Evolutionary conservation across 768 basidiomycete genomes (phyloP).

Genomic region (Termitomyces bulborhizus): DNA sequence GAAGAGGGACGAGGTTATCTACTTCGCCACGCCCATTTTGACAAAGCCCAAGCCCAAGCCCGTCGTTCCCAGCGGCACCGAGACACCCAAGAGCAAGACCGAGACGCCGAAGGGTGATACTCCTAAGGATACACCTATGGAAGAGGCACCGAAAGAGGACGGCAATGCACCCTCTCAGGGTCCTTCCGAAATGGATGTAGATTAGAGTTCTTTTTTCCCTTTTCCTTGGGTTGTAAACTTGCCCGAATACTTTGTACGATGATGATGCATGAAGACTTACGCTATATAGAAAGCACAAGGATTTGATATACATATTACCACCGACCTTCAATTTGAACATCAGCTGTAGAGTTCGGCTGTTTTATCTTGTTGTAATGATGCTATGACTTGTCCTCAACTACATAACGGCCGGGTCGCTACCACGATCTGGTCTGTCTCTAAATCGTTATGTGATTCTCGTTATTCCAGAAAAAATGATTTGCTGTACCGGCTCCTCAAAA

Average conservation of each 20-base stretch:
- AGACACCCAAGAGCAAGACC: constrained; percentile 66
- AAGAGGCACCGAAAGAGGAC: constrained; percentile 2
- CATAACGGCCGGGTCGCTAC: not conserved
- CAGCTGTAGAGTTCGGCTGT: not conserved
- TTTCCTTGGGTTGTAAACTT: not conserved
- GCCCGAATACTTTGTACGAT: constrained; percentile 8
- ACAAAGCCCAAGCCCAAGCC: constrained; percentile 91
- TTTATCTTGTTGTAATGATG: not conserved
- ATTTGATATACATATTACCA: constrained; percentile 10
- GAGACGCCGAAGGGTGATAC: constrained; percentile 48
- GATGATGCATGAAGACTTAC: constrained; percentile 11
- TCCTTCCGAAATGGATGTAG: constrained; percentile 82
- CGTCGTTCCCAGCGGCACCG: constrained; percentile 54
- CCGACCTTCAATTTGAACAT: not conserved
- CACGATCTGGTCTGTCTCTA: too few relatives aligned
- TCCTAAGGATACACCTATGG: constrained; percentile 21
- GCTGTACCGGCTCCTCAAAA: too few relatives aligned
- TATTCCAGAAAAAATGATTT: too few relatives aligned
- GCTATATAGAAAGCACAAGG: constrained; percentile 14
- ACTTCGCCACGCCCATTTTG: constrained; percentile 85
- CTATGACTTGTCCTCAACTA: not conserved
- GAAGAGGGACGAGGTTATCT: constrained; percentile 90
- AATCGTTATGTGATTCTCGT: too few relatives aligned
- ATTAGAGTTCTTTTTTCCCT: constrained; percentile 36
- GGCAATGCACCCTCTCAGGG: constrained; percentile 27